Conservation (phyloP, 2,329 filamentous ascomycete species). For the Tolypocladium cylindrosporum region DNA sequence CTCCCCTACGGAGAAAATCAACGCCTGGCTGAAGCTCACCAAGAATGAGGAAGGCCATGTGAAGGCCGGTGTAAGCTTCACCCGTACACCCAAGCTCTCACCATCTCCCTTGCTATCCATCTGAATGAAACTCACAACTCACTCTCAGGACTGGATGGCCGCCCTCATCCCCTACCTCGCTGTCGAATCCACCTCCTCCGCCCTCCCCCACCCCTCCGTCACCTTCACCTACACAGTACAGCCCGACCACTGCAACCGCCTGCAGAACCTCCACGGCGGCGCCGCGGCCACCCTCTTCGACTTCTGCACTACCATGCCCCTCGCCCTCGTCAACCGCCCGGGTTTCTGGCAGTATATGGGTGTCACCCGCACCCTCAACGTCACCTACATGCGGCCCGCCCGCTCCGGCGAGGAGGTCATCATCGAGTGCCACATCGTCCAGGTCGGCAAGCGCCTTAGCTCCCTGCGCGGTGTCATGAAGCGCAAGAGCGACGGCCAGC, state of each 20-base stretch:
- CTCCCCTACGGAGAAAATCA: constrained; percentile 19
- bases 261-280: constrained; percentile 49
- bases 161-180: constrained; percentile 29
- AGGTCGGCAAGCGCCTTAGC: constrained; percentile 44
- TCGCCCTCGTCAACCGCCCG: constrained; percentile 44
- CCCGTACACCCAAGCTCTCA: not conserved
- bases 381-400: constrained; percentile 57
- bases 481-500: constrained; percentile 37
- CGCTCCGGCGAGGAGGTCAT: constrained; percentile 39
- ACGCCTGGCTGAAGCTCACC: constrained; percentile 19
- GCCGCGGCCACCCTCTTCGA: constrained; percentile 60
- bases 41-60: constrained; percentile 15
- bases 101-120: not conserved
- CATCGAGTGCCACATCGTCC: constrained; percentile 47
- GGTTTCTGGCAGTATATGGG: constrained; percentile 54
- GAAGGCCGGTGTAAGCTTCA: constrained; percentile 19
- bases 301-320: constrained; percentile 48
- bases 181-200: constrained; percentile 25
- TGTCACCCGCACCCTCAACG: constrained; percentile 54
- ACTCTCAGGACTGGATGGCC: constrained; percentile 33
- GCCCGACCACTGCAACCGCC: constrained; percentile 40
- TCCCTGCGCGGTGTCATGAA: constrained; percentile 45
- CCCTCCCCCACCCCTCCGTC: constrained; percentile 25
- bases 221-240: constrained; percentile 40
- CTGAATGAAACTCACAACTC: not conserved